Evolutionary conservation across 805 yeast genomes (phyloP).

Genomic region (Suhomyces faveliae): DNA sequence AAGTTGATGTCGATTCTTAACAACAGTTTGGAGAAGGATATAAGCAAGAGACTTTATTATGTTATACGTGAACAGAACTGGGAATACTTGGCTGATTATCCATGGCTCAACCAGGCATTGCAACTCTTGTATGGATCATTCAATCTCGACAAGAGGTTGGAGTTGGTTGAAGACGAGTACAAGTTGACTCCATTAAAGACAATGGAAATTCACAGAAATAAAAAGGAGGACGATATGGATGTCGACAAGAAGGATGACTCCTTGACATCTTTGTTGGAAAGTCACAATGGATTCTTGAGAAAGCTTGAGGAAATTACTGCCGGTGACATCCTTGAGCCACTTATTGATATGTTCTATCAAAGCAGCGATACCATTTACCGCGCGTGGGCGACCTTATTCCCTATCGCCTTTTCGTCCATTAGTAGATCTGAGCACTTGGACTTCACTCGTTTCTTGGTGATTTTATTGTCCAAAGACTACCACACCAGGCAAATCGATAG

Average conservation of each 20-base stretch:
- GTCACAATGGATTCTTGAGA: constrained; percentile 31
- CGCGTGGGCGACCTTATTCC: constrained; percentile 84
- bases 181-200: constrained; percentile 52
- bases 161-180: constrained; percentile 47
- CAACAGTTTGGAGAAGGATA: constrained; percentile 72
- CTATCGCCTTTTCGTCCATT: constrained; percentile 70
- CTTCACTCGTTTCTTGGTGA: constrained; percentile 76
- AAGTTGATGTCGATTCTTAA: constrained; percentile 78
- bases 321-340: constrained; percentile 62
- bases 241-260: constrained; percentile 16
- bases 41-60: constrained; percentile 77
- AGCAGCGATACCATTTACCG: constrained; percentile 75
- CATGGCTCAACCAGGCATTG: constrained; percentile 92
- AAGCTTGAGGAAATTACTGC: constrained; percentile 43
- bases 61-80: constrained; percentile 94
- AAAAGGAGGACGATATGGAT: constrained; percentile 18
- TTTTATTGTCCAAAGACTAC: constrained; percentile 82
- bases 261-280: constrained; percentile 21
- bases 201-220: constrained; percentile 22
- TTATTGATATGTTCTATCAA: constrained; percentile 78
- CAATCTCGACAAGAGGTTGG: constrained; percentile 48
- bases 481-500: constrained; percentile 87
- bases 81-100: constrained; percentile 91
- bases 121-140: constrained; percentile 82
- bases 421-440: constrained; percentile 80